Evolutionary conservation across 2,329 filamentous ascomycete genomes (phyloP).

Genomic region (Diaporthe vexans): DNA sequence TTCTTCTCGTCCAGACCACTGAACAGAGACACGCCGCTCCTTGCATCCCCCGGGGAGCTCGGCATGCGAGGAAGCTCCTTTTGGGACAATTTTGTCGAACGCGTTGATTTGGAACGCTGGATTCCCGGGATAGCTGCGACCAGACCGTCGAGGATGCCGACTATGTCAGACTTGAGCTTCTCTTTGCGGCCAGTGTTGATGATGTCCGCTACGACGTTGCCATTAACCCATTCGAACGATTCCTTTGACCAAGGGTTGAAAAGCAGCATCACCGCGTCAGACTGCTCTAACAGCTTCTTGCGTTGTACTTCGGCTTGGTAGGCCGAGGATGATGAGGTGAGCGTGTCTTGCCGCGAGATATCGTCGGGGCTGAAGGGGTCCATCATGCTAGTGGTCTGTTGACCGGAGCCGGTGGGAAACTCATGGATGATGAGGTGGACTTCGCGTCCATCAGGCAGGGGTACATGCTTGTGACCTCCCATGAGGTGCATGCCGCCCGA

Average conservation of each 20-base stretch:
- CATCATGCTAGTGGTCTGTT: conserved; percentile 22
- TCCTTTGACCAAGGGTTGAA: conserved; percentile 36
- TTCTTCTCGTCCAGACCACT: conserved; percentile 24
- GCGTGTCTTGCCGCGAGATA: conserved; percentile 24
- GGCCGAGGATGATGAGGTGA: background rate
- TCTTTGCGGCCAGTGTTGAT: conserved; percentile 29
- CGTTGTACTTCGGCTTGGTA: conserved; percentile 3
- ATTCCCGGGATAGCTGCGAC: conserved; percentile 5
- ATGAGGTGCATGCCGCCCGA: conserved; percentile 9
- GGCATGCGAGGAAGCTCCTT: conserved; percentile 14
- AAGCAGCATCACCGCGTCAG: conserved; percentile 37
- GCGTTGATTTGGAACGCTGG: conserved; percentile 26
- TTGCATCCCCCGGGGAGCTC: background rate
- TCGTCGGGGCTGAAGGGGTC: conserved; percentile 24
- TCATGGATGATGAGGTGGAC: conserved; percentile 38
- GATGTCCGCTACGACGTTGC: conserved; percentile 17
- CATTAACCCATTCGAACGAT: conserved; percentile 36
- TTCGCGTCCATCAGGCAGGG: conserved; percentile 18
- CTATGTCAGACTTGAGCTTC: conserved; percentile 13
- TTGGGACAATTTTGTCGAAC: background rate
- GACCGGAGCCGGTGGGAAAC: background rate
- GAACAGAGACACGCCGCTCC: background rate
- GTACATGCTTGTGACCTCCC: conserved; percentile 34
- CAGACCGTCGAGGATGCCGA: conserved; percentile 19
- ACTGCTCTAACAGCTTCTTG: conserved; percentile 35